These are phyloP conservation scores for Entomophthora muscae DNA, from an alignment of 371 early-diverging fungal species.

Conservation along the genomic window DNA sequence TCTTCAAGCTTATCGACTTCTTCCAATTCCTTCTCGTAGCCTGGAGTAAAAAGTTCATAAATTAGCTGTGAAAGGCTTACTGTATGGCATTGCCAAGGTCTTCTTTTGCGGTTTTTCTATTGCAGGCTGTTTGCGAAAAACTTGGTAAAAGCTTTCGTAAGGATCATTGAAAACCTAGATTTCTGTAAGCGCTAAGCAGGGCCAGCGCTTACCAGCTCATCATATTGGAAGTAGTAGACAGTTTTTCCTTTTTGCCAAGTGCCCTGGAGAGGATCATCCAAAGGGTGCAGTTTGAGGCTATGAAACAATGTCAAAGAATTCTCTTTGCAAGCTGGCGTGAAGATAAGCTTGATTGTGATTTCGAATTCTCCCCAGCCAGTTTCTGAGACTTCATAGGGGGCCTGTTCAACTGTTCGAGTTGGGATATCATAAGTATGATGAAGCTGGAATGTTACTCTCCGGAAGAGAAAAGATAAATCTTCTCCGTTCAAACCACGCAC, in stretches of 20 bases:
- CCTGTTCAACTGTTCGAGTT: slow-evolving; percentile 49
- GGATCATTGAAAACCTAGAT: slow-evolving; percentile 72
- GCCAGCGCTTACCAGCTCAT: slow-evolving; percentile 40
- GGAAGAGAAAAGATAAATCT: slow-evolving; percentile 66
- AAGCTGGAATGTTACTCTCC: slow-evolving; percentile 82
- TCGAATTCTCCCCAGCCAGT: slow-evolving; percentile 99
- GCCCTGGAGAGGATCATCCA: slow-evolving; percentile 39
- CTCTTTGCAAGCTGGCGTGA: slow-evolving; percentile 54
- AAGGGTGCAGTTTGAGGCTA: slow-evolving; percentile 62
- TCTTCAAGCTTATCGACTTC: slow-evolving; percentile 17
- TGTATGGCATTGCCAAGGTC: slow-evolving; percentile 24
- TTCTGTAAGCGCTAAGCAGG: neutral
- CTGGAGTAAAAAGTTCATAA: neutral
- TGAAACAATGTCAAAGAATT: slow-evolving; percentile 70
- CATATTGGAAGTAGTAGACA: slow-evolving; percentile 54
- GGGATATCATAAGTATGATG: slow-evolving; percentile 92
- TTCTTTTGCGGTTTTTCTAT: slow-evolving; percentile 22
- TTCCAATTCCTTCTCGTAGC: slow-evolving; percentile 17
- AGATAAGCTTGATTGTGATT: slow-evolving; percentile 76
- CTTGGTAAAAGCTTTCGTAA: slow-evolving; percentile 56
- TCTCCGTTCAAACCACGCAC: slow-evolving; percentile 72
- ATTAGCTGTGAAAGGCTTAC: slow-evolving; percentile 10
- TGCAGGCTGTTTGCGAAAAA: slow-evolving; percentile 32
- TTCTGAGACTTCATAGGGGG: slow-evolving; percentile 85
- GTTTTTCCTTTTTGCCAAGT: slow-evolving; percentile 54